Base-by-base conservation (phyloP, 2,329 filamentous ascomycete genomes). In the Diaporthe eres region DNA sequence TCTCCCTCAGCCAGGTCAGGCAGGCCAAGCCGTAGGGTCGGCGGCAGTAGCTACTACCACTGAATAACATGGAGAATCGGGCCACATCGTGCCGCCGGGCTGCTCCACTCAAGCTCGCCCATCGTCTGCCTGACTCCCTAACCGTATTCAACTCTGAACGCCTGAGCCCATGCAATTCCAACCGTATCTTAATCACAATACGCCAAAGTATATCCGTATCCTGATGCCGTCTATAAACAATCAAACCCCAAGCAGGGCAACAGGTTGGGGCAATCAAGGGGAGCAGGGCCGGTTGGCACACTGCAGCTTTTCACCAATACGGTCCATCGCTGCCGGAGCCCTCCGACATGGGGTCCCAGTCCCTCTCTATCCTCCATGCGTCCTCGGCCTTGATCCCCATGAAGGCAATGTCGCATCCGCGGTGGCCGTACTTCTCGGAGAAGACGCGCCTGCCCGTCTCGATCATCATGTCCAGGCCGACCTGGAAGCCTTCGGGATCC, bases 401-500 rank as follows among this genome's bases (percentile, higher is more conserved):
- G 19, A 70, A 67, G 44, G 65, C 58, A 42, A 76, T 77, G 73
- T 84, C 82, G 77, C 85, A 86, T 53, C 84, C 84, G 37, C 83
- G 81, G 78, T 86, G 85, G 31, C 85, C 85, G 84, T 85, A 86
- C 70, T 86, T 86, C 63, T 84, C 81, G 2, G 84, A 81, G 74
- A 83, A 86, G 6, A 84, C 82, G 68, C 80, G 81, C 28, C 83
- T 80, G 1, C 87, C 88, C 39, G 85, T 83, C 78, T 88, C 86
- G 57, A 86, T 87, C 47, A 86, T 80, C 72, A 88, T 82, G 75
- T 85, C 83, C 75, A 89, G 85, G 3, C 83, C 85, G 53, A 82
- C 80, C n/a, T 85, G 83, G 76, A 89, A 83, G 2, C 88, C 89
- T 4, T 84, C 84, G 0, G 86, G 78, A 73, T 88, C 83, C 76